Evolutionary conservation across 371 early-diverging fungal species (phyloP), one percentile per base, ranked within the genome.

Genomic region (Thermomucor indicae-seudaticae): DNA sequence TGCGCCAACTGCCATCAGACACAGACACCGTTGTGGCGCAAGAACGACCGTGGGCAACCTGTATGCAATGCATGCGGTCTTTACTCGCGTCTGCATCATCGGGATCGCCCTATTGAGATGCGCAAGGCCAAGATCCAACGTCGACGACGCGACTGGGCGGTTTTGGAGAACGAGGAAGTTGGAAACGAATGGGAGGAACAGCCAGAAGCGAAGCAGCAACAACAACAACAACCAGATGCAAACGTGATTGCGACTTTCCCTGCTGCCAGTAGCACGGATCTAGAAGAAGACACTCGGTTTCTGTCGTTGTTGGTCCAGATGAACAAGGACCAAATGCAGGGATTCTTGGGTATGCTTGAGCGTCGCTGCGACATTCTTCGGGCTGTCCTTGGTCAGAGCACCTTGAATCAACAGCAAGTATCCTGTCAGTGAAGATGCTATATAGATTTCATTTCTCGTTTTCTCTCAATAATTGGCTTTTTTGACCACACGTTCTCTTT

Each of bases 21-120:
- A 1, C 79, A 84, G 40, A 95, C 95, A 1, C 93, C 95, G 7
- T 78, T 92, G 34, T 93, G 93, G 94, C 79, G 94, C 16, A 82
- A 90, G 56, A 86, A 90, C 51, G 78, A 83, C 24, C 73, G 84
- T 31, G 91, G 90, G 20, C 79, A 86, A 53, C 78, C 86, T n/a
- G 81, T 92, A 17, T 93, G 96, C 66, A 94, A 94, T 63, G 93
- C 94, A 0, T 93, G 94, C 53, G 93, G 93, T 8, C 69, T 94
- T n/a, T 94, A 94, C 59, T 81, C 81, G 32, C 89, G 87, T 46
- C 75, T 91, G 4, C 93, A 96, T 52, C 74, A 79, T 44, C 65
- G 70, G 16, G 79, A 79, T 43, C 79, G 88, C 2, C 87, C 83
- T 0, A 67, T 76, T 1, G 72, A 72, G 22, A 81, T 88, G 84